Conservation (phyloP, 1,284 basidiomycete genomes). For the Ceratorhiza oryzae-sativae region DNA sequence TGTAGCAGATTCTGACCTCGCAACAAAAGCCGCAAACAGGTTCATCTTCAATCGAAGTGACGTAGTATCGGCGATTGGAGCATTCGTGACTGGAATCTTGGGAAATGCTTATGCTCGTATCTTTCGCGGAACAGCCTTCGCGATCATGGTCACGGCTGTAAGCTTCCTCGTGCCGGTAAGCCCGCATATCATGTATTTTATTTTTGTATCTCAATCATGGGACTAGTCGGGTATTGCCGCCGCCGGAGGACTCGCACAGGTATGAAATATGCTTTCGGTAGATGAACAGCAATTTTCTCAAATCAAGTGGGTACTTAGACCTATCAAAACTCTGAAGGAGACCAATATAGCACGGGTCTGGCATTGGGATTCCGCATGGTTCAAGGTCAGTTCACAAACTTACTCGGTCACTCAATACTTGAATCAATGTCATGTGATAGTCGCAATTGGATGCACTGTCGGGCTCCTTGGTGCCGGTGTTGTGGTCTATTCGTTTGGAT, state of each 20-base stretch:
- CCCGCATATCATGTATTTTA: background rate
- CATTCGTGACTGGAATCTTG: slow-evolving; percentile 38
- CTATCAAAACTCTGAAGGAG: slow-evolving; percentile 22
- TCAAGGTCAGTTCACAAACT: slow-evolving; percentile 23
- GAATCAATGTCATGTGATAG: slow-evolving; percentile 57
- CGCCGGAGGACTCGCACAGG: slow-evolving; percentile 33
- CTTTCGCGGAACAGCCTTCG: slow-evolving; percentile 35
- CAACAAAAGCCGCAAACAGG: slow-evolving; percentile 71
- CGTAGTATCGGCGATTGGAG: slow-evolving; percentile 43
- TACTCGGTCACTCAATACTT: no score
- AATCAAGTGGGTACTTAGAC: background rate
- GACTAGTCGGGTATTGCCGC: slow-evolving; percentile 38
- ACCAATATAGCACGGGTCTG: slow-evolving; percentile 49
- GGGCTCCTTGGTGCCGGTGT: slow-evolving; percentile 88
- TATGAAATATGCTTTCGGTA: background rate
- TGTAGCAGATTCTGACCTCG: slow-evolving; percentile 56
- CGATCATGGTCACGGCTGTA: slow-evolving; percentile 43
- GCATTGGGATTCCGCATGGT: slow-evolving; percentile 51
- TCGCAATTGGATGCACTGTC: slow-evolving; percentile 89
- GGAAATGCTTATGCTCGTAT: slow-evolving; percentile 43
- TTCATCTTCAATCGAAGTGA: slow-evolving; percentile 77
- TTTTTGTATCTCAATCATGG: background rate
- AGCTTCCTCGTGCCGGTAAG: slow-evolving; percentile 43
- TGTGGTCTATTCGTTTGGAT: slow-evolving; percentile 84
- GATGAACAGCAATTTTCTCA: background rate